phyloP scores from a whole-genome alignment of 2,329 filamentous ascomycete genomes.

The Xylariales sp. region DNA sequence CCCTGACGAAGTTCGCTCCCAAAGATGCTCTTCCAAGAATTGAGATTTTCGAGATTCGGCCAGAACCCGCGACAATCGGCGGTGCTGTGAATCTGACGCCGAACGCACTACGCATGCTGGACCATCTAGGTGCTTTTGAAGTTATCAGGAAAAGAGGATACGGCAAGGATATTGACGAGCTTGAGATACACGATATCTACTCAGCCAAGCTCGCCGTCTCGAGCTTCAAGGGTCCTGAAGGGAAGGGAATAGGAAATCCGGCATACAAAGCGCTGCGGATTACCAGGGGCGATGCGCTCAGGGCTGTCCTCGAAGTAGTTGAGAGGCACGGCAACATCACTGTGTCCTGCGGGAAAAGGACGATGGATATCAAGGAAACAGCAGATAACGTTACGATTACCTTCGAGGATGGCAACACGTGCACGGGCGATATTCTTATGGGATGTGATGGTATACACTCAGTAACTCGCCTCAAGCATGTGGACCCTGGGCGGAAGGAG shows the following conservation, averaged over 20 bases:
- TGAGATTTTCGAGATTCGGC: conserved; percentile 9
- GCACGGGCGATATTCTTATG: conserved; percentile 7
- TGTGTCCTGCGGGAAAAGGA: conserved; percentile 7
- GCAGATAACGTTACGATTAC: conserved; percentile 3
- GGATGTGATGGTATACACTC: conserved; percentile 12
- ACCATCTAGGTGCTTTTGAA: conserved; percentile 5
- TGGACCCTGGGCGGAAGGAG: conserved; percentile 7
- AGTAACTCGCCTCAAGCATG: conserved; percentile 5
- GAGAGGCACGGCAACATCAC: conserved; percentile 1
- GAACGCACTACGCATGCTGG: conserved; percentile 9
- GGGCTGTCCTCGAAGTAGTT: conserved; percentile 10
- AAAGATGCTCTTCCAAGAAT: conserved; percentile 4
- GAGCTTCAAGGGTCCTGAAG: conserved; percentile 7
- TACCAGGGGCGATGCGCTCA: conserved; percentile 9
- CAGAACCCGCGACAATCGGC: conserved; percentile 9
- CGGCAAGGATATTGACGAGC: conserved; percentile 10
- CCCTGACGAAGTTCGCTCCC: conserved; percentile 11
- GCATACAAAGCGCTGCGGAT: conserved; percentile 11
- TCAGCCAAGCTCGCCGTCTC: conserved; percentile 10
- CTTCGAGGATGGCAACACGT: conserved; percentile 1
- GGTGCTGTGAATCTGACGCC: conserved; percentile 10
- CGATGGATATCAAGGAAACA: conserved; percentile 7
- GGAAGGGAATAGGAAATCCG: conserved; percentile 8
- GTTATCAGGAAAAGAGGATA: conserved; percentile 5
- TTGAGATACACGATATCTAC: conserved; percentile 9